These are phyloP conservation scores for Leishmania lainsoni DNA, from an alignment of 208 protist species.

Conservation along the genomic window DNA sequence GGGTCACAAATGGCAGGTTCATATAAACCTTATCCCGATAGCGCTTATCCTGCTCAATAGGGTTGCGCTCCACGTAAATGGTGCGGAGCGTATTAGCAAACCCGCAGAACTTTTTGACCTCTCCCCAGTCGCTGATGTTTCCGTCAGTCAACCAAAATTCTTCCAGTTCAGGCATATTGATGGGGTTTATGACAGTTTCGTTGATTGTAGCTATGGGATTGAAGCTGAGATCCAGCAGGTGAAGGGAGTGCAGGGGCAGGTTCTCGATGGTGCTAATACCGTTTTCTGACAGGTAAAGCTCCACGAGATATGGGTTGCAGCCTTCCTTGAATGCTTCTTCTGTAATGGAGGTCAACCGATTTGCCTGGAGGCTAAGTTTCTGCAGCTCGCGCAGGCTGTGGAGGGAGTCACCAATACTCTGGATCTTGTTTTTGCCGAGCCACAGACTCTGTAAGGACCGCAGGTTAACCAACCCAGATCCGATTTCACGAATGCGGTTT, in stretches of 20 bases:
- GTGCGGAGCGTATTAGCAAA: slow-evolving; percentile 75
- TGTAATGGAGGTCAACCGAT: slow-evolving; percentile 75
- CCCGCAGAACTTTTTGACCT: slow-evolving; percentile 72
- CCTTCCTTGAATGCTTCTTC: slow-evolving; percentile 65
- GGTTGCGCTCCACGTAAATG: slow-evolving; percentile 91
- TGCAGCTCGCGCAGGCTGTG: slow-evolving; percentile 56
- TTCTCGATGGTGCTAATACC: slow-evolving; percentile 71
- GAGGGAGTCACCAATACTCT: slow-evolving; percentile 59
- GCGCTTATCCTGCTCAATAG: slow-evolving; percentile 87
- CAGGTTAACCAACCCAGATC: slow-evolving; percentile 63
- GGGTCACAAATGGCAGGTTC: slow-evolving; percentile 76
- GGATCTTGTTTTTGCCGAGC: slow-evolving; percentile 94
- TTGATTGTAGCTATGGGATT: slow-evolving; percentile 83
- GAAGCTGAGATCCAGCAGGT: slow-evolving; percentile 82
- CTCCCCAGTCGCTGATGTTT: slow-evolving; percentile 79
- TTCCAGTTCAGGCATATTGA: slow-evolving; percentile 73
- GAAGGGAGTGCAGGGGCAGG: slow-evolving; percentile 56
- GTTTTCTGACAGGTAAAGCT: slow-evolving; percentile 89
- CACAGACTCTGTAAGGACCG: slow-evolving; percentile 80
- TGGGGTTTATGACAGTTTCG: slow-evolving; percentile 55
- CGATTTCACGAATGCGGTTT: slow-evolving; percentile 87
- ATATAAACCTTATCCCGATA: slow-evolving; percentile 90
- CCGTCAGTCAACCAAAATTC: slow-evolving; percentile 93
- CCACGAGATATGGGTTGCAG: slow-evolving; percentile 56
- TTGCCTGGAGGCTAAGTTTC: slow-evolving; percentile 87